Evolutionary conservation across 805 yeast genomes (phyloP).

Genomic region (Candida railenensis): DNA sequence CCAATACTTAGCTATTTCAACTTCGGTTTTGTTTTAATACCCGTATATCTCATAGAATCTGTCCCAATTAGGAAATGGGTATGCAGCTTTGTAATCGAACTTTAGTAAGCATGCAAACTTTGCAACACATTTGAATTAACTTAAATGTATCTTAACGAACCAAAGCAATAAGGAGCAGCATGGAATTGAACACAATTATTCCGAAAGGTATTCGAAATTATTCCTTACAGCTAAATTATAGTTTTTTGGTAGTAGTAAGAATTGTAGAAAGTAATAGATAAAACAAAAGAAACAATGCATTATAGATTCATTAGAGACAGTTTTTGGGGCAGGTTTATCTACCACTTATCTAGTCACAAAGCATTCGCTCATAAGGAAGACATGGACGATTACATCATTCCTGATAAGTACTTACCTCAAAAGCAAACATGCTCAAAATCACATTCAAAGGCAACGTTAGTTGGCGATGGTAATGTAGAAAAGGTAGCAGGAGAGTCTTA

Average conservation of each 20-base stretch:
- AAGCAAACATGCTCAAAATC: neutral
- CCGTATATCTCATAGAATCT: neutral
- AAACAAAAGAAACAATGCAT: slow-evolving; percentile 4
- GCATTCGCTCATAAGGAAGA: slow-evolving; percentile 18
- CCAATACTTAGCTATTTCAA: neutral
- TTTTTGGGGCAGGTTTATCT: slow-evolving; percentile 19
- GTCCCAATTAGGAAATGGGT: neutral
- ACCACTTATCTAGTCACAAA: slow-evolving; percentile 18
- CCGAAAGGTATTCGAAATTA: neutral
- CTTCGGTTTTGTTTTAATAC: too few species aligned
- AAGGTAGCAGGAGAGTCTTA: neutral
- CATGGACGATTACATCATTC: slow-evolving; percentile 15
- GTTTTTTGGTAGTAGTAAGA: neutral
- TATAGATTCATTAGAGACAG: slow-evolving; percentile 21
- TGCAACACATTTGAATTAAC: neutral
- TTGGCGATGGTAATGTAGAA: neutral
- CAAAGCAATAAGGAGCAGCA: neutral
- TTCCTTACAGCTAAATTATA: neutral
- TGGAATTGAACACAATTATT: neutral
- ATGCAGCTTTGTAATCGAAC: neutral
- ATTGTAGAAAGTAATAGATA: too few species aligned
- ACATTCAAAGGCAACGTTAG: neutral
- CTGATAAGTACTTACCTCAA: slow-evolving; percentile 15
- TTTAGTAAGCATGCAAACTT: neutral
- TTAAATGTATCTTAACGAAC: neutral